These are phyloP conservation scores for Blastobotrys americana DNA, from an alignment of 805 yeast species.

Conservation along the genomic window DNA sequence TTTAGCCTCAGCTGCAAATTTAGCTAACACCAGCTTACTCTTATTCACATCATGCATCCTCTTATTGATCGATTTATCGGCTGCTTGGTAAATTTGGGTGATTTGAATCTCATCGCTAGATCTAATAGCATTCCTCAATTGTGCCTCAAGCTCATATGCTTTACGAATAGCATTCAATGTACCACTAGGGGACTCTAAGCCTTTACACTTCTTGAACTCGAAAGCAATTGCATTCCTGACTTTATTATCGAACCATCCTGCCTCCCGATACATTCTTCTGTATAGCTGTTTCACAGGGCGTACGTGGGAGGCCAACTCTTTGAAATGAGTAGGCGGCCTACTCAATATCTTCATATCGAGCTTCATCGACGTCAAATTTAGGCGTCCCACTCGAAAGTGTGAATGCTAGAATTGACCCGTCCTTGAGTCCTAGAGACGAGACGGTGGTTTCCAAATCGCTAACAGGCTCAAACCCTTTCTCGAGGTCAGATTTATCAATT, in stretches of 20 bases:
- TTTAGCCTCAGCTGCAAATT: background rate
- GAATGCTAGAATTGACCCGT: conserved; percentile 13
- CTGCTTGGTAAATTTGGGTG: background rate
- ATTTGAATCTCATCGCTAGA: background rate
- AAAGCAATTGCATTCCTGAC: background rate
- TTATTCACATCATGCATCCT: background rate
- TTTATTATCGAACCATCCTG: background rate
- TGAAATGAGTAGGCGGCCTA: background rate
- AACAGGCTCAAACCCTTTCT: conserved; percentile 11
- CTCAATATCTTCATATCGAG: background rate
- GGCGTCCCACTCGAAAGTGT: background rate
- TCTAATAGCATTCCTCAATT: background rate
- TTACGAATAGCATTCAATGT: background rate
- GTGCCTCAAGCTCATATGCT: background rate
- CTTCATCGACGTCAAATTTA: background rate
- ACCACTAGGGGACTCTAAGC: background rate
- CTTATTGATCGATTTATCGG: no score
- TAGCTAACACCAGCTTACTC: background rate
- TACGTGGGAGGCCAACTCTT: background rate
- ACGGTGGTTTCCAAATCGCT: conserved; percentile 5
- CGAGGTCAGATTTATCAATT: conserved; percentile 1
- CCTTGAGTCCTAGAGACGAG: conserved; percentile 9
- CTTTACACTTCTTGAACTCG: background rate
- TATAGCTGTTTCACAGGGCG: background rate
- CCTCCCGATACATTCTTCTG: background rate